A percentile compares a stretch with the other conserved stretches of the same genome.
Evolutionary conservation across 805 yeast genomes (phyloP).

Genomic region (Lipomyces yamadae): DNA sequence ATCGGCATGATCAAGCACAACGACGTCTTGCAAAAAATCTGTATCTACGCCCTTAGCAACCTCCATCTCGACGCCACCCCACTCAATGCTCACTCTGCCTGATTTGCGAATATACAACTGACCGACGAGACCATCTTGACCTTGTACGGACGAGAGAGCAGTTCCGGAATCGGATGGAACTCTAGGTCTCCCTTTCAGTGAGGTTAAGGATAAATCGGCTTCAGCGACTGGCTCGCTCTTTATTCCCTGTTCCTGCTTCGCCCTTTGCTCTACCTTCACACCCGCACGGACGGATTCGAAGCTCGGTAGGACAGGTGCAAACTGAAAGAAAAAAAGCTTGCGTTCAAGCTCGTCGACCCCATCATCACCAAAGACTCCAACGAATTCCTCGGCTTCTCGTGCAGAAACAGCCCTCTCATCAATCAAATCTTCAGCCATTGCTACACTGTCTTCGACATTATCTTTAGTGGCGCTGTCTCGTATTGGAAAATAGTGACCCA

Average conservation of each 20-base stretch:
- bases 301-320: conserved; percentile 55
- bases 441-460: background rate
- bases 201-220: background rate
- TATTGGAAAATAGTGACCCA: conserved; percentile 31
- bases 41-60: conserved; percentile 73
- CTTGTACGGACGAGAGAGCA: background rate
- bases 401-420: conserved; percentile 19
- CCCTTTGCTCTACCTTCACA: conserved; percentile 30
- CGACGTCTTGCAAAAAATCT: conserved; percentile 73
- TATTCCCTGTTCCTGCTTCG: conserved; percentile 8
- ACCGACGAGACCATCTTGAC: conserved; percentile 69
- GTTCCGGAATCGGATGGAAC: background rate
- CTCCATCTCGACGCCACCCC: conserved; percentile 73
- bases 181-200: background rate
- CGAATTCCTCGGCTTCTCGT: conserved; percentile 21
- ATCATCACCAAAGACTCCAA: conserved; percentile 14
- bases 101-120: conserved; percentile 76
- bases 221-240: background rate
- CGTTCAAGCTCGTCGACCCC: conserved; percentile 38
- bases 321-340: conserved; percentile 51
- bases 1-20: conserved; percentile 56
- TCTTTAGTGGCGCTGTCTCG: conserved; percentile 16
- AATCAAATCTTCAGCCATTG: conserved; percentile 19
- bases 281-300: conserved; percentile 39
- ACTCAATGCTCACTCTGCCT: conserved; percentile 74